Evolutionary conservation across 2,329 filamentous ascomycete species (phyloP), one percentile per base, ranked within the genome.

Genomic region (Pleoardoris graminearum): DNA sequence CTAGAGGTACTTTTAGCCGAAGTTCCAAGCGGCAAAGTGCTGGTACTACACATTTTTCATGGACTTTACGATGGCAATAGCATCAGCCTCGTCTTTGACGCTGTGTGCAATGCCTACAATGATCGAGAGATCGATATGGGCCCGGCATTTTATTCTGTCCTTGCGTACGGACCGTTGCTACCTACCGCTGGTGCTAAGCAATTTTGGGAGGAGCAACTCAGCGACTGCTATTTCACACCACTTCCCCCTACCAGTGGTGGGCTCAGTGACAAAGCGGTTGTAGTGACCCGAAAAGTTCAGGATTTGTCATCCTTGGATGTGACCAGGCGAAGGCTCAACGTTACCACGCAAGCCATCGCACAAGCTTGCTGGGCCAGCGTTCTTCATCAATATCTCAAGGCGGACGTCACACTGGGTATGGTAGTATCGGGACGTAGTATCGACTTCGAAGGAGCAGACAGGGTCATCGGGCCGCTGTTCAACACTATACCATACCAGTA

Each of bases 21-120:
- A 22, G 65, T 66, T 8, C 56, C 67, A 4, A 50, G 56, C 1
- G 58, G 57, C 12, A 65, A 63, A 6, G 57, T 79, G 0, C 72
- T 96, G 27, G 73, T 79, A 2, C 63, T 96, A 2, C 82, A 88
- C 39, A 85, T 95, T 0, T 96, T 96, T 72, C 92, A 97, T 68
- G 91, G 83, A 0, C 71, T 96, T 0, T 97, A 97, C 62, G 92
- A 97, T 71, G 92, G 91, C 1, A 87, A 83, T 58, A 93, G 91
- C 55, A 81, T 96, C 33, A 79, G 82, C 1, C 70, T 90, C 21
- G 79, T 96, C 33, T 78, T 96, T 17, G 68, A 81, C 3, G 73
- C 79, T 17, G 77, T 95, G 2, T 73, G 76, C 23, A 63, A 75
- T 3, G 74, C 79, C 4, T 90, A 90, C 61, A 58, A 65, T 14